Percentiles rank a stretch among this genome's conserved stretches.
Evolutionary conservation across 225 moss, liverwort and hornwort genomes (phyloP).

Genomic region (Physcomitrium patens): DNA sequence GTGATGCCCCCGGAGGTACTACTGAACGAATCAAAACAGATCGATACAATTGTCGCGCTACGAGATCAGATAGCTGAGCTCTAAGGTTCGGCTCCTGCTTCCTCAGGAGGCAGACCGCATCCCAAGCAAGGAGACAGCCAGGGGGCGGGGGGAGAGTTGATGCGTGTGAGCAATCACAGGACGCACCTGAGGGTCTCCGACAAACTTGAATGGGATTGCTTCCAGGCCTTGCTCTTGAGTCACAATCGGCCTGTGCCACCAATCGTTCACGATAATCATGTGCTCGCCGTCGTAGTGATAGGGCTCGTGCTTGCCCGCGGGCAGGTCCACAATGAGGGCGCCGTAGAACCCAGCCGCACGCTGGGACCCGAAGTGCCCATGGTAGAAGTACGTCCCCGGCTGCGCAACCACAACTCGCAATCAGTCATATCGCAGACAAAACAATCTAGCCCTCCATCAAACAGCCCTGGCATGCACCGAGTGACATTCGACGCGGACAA

Average conservation of each 20-base stretch:
- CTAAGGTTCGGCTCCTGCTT: no score
- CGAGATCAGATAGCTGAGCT: no score
- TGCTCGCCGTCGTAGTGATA: slow-evolving; percentile 56
- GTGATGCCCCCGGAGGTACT: no score
- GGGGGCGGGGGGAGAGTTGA: no score
- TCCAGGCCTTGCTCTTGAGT: slow-evolving; percentile 56
- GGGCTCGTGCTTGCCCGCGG: slow-evolving; percentile 21
- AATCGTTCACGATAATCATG: slow-evolving; percentile 67
- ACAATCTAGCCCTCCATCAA: no score
- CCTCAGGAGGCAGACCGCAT: no score
- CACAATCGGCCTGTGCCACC: slow-evolving; percentile 54
- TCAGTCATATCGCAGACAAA: background rate
- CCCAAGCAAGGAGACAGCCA: no score
- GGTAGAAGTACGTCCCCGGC: slow-evolving; percentile 76
- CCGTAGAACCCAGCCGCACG: slow-evolving; percentile 70
- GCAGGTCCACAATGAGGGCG: slow-evolving; percentile 46
- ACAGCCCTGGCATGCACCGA: no score
- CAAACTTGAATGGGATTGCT: slow-evolving; percentile 34
- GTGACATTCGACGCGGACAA: no score
- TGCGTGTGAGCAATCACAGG: no score
- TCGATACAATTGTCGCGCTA: no score
- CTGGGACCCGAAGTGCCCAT: slow-evolving; percentile 68
- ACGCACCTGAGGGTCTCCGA: slow-evolving; percentile 66
- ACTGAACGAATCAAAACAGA: no score
- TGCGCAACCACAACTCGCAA: slow-evolving; percentile 16